phyloP scores from a whole-genome alignment of 139 green algal genomes.

The Micractinium conductrix region DNA sequence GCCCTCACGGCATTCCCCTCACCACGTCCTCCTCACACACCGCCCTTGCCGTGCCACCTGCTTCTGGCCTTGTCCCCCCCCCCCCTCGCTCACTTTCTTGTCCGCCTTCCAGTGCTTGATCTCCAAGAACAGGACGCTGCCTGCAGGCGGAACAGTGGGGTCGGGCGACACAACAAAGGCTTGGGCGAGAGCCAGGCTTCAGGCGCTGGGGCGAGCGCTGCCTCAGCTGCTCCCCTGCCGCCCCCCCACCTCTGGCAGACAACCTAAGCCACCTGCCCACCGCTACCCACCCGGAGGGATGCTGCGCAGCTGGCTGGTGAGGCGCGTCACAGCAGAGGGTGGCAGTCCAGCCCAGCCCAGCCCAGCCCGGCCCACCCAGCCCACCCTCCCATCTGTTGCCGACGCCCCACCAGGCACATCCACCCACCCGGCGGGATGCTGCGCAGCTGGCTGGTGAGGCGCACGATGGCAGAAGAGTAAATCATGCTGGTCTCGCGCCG shows the following conservation, averaged over 20 bases:
- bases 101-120: slow-evolving; percentile 54
- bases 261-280: too few species aligned
- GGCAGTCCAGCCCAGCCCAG: background rate
- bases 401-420: too few species aligned
- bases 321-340: background rate
- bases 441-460: slow-evolving; percentile 41
- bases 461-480: slow-evolving; percentile 36
- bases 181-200: too few species aligned
- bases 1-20: too few species aligned
- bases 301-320: background rate
- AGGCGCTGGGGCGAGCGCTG: too few species aligned
- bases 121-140: slow-evolving; percentile 49
- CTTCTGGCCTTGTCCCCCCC: too few species aligned
- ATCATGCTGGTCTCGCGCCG: slow-evolving; percentile 32
- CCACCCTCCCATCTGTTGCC: too few species aligned
- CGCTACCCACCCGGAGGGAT: background rate
- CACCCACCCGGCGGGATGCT: slow-evolving; percentile 38
- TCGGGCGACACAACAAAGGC: background rate
- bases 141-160: slow-evolving; percentile 15
- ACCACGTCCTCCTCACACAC: too few species aligned
- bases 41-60: too few species aligned
- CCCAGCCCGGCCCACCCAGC: background rate
- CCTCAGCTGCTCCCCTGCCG: too few species aligned
- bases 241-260: too few species aligned
- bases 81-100: too few species aligned